Evolutionary conservation across 768 basidiomycete genomes (phyloP), one percentile per base, ranked within the genome.

Genomic region (Suillus occidentalis): DNA sequence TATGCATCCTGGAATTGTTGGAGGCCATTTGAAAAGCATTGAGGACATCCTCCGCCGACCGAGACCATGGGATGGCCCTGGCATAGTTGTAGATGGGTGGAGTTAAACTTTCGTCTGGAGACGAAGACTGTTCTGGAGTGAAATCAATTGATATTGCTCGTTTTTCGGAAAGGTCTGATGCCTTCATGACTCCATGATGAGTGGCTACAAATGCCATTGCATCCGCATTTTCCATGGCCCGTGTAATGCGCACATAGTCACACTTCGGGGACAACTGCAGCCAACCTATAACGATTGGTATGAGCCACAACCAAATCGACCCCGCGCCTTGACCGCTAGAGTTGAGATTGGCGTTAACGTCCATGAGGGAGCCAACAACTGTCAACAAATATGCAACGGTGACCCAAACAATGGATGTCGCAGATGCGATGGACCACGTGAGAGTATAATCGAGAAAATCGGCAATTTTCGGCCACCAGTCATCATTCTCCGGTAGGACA

Each of bases 301-400:
- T 45, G 22, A 83, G 72, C 80, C 81, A 84, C 6, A 83, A 66
- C 81, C 80, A 84, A 16, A 78, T 67, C 4, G 77, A 77, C 3
- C 78, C 81, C 9, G 79, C 76, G 25, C 74, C 78, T 61, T 80
- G 75, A 0, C 81, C 81, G 39, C 72, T 78, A 0, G 73, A 70
- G 39, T 75, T 68, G 2, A 80, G 66, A n/a, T 70, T 45, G 4
- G 66, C 63, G 12, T 31, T 45, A 2, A 75, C 50, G 39, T 56
- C 69, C 49, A 63, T 66, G 55, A 69, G 59, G n/a, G 69, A 72
- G 49, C 78, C 74, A 18, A 78, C 58, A 34, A 81, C 68, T 7
- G 80, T 80, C 65, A 81, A 74, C 2, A 75, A 52, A 63, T 82
- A 83, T 1, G 83, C 81, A 9, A 83, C 70, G 43, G 80, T 64